Conservation (phyloP, 805 yeast genomes). For the Teunomyces funiuensis region DNA sequence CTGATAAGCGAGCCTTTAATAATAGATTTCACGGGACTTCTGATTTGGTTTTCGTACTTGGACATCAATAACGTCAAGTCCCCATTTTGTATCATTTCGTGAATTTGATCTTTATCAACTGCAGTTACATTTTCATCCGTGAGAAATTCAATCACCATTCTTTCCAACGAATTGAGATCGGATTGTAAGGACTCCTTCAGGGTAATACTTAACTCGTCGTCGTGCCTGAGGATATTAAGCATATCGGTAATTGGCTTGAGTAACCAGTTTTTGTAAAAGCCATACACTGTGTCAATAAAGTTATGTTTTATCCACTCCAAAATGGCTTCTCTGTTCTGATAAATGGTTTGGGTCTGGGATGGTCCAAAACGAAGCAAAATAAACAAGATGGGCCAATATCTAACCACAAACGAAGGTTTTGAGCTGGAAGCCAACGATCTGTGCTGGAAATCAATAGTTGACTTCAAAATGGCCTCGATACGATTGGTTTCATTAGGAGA, state of each 20-base stretch:
- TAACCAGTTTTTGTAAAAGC: constrained; percentile 83
- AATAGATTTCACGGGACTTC: constrained; percentile 62
- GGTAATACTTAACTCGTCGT: constrained; percentile 74
- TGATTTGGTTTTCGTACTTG: constrained; percentile 74
- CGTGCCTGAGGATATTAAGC: constrained; percentile 79
- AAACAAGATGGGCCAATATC: constrained; percentile 68
- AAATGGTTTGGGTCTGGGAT: constrained; percentile 36
- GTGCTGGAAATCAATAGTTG: not conserved
- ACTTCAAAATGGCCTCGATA: constrained; percentile 5
- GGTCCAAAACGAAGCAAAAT: constrained; percentile 54
- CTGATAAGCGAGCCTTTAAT: constrained; percentile 72
- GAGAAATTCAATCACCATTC: constrained; percentile 83
- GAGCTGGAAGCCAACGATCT: not conserved
- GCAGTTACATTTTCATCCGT: constrained; percentile 25
- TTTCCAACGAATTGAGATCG: constrained; percentile 75
- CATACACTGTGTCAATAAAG: constrained; percentile 59
- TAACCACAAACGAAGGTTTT: constrained; percentile 41
- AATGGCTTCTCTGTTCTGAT: constrained; percentile 55
- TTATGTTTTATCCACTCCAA: constrained; percentile 56
- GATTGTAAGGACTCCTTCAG: constrained; percentile 76
- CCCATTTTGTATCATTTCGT: constrained; percentile 60
- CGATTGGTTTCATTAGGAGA: constrained; percentile 5
- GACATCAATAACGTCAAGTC: constrained; percentile 78
- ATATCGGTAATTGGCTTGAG: constrained; percentile 71
- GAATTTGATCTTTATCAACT: constrained; percentile 30